phyloP scores from a whole-genome alignment of 192 early-diverging fungal genomes.

The Spinellus fusiger region DNA sequence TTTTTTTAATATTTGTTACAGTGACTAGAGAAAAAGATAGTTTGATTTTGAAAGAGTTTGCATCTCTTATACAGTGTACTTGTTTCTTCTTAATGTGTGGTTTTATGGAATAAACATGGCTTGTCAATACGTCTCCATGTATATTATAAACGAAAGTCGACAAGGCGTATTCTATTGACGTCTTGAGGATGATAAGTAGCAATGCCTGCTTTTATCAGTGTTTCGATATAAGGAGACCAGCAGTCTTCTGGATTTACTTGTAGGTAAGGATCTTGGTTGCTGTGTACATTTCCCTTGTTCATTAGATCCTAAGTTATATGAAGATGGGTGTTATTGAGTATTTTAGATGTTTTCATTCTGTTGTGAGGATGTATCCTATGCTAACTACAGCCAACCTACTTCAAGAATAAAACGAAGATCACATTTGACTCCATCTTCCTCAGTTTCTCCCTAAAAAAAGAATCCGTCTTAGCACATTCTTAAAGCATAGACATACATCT shows the following conservation, averaged over 20 bases:
- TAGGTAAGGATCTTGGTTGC: slow-evolving; percentile 38
- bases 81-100: no score
- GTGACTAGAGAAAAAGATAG: neutral
- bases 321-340: no score
- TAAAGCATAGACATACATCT: slow-evolving; percentile 1
- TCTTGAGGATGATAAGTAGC: slow-evolving; percentile 44
- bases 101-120: neutral
- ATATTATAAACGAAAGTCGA: slow-evolving; percentile 32
- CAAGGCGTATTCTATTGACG: slow-evolving; percentile 29
- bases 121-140: neutral
- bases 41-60: no score
- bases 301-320: slow-evolving; percentile 40
- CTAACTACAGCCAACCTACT: neutral
- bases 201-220: slow-evolving; percentile 45
- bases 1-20: no score
- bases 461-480: neutral
- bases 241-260: slow-evolving; percentile 36
- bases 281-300: slow-evolving; percentile 35
- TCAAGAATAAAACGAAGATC: slow-evolving; percentile 15
- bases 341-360: no score
- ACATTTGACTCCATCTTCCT: slow-evolving; percentile 1
- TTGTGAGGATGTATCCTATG: neutral
- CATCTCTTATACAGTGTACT: no score
- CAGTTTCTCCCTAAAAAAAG: neutral
- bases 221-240: slow-evolving; percentile 46